These are phyloP conservation scores for Kodamaea sp. DNA, from an alignment of 1,139 yeast genomes.

Conservation along the genomic window DNA sequence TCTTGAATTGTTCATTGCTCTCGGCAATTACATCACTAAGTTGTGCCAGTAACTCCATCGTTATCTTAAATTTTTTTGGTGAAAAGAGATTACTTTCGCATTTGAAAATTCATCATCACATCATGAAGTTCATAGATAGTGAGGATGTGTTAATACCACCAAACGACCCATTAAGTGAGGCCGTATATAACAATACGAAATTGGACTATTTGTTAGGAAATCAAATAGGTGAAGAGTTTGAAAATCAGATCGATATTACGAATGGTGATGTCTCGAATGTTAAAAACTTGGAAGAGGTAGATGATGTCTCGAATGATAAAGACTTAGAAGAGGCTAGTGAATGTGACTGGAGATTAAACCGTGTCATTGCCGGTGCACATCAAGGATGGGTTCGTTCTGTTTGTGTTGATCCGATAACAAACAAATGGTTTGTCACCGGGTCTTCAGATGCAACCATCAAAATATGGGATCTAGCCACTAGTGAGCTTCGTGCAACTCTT, in stretches of 20 bases:
- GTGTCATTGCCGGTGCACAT: slow-evolving; percentile 81
- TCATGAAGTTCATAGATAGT: slow-evolving; percentile 3
- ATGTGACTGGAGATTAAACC: slow-evolving; percentile 56
- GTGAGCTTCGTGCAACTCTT: slow-evolving; percentile 65
- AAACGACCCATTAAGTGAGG: slow-evolving; percentile 30
- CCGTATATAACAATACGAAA: slow-evolving; percentile 30
- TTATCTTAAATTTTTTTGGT: background rate
- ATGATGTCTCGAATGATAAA: background rate
- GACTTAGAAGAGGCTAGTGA: background rate
- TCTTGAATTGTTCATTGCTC: slow-evolving; percentile 15
- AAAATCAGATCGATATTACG: slow-evolving; percentile 27
- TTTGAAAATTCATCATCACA: slow-evolving; percentile 1
- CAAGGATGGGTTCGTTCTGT: slow-evolving; percentile 87
- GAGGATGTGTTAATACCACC: slow-evolving; percentile 25
- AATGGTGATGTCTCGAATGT: slow-evolving; percentile 16
- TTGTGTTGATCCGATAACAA: slow-evolving; percentile 73
- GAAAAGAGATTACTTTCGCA: background rate
- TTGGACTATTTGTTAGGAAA: slow-evolving; percentile 13
- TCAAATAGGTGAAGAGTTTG: slow-evolving; percentile 25
- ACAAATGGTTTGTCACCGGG: slow-evolving; percentile 90
- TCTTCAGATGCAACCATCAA: slow-evolving; percentile 85
- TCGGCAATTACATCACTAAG: slow-evolving; percentile 5
- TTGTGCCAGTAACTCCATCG: slow-evolving; percentile 11
- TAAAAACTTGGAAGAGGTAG: background rate
- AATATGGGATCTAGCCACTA: slow-evolving; percentile 84